Evolutionary conservation across 805 yeast species (phyloP), one percentile per base, ranked within the genome.

Genomic region (Candida boleticola): DNA sequence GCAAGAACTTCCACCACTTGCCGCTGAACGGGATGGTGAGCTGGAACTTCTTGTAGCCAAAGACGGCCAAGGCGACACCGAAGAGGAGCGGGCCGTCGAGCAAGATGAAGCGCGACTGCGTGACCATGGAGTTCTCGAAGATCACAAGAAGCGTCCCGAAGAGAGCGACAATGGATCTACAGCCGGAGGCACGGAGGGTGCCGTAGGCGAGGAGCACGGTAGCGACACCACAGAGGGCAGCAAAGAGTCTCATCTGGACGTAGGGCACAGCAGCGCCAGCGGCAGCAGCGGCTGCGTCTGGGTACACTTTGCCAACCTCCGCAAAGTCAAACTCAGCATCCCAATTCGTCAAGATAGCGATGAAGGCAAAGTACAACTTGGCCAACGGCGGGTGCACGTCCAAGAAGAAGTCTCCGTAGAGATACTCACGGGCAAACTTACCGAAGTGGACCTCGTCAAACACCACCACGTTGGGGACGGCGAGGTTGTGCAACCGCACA

Each of bases 361-460:
- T 64, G 41, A 74, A 68, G 23, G 78, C 79, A 52, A 73, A 81
- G 10, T 81, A 58, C 60, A 85, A 61, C 50, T 82, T 80, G 29
- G 76, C 82, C 39, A 85, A 63, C 3, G 92, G 90, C 9, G 92
- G 90, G 48, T 83, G 84, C 21, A 82, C 82, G 52, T 83, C 89
- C 51, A 83, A 67, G 60, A 82, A 83, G 57, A 79, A 83, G 31
- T 74, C 68, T 19, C 87, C 86, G 39, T 66, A 66, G 48, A 71
- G 71, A 59, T 80, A 80, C 29, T 70, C 64, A 33, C 58, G 51
- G 6, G 70, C 66, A 48, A 58, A 68, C 1, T 63, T 61, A 5
- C 72, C 70, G 30, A 68, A 59, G 46, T 72, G 75, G 1, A 62
- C 61, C 47, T 77, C 82, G 49, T 74, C 79, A 48, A 73, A 73